A percentile compares a stretch with the other conserved stretches of the same genome.
Evolutionary conservation across 768 basidiomycete species (phyloP).

Genomic region (Lactifluus hygrophoroides): DNA sequence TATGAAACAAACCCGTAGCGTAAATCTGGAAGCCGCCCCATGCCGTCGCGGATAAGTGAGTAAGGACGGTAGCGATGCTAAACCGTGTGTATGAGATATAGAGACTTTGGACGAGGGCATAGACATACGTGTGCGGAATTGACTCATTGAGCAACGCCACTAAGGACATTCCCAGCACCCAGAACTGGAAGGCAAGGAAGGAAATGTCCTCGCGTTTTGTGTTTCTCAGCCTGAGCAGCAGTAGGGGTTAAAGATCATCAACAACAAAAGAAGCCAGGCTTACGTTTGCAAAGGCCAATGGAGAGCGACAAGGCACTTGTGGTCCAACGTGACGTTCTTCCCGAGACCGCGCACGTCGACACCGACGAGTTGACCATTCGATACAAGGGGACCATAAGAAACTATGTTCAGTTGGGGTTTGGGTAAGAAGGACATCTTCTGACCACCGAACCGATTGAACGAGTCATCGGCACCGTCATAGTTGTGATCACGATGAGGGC

Average conservation of each 20-base stretch:
- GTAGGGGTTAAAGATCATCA: conserved; percentile 8
- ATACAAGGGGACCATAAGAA: too few relatives aligned
- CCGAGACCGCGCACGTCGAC: conserved; percentile 32
- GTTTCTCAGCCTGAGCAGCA: conserved; percentile 44
- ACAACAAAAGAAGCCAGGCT: conserved; percentile 21
- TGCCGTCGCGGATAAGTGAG: conserved; percentile 61
- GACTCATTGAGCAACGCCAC: conserved; percentile 69
- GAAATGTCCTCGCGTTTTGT: conserved; percentile 72
- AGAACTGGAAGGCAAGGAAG: conserved; percentile 71
- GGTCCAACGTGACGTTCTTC: conserved; percentile 33
- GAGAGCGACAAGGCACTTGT: conserved; percentile 48
- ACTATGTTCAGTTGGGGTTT: neutral
- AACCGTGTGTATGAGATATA: neutral
- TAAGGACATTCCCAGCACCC: conserved; percentile 71
- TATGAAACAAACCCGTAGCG: conserved; percentile 50
- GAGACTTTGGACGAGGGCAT: neutral
- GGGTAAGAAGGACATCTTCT: neutral
- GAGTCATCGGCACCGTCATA: neutral
- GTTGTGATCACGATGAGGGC: too few relatives aligned
- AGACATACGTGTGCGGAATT: conserved; percentile 56
- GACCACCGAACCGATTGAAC: too few relatives aligned
- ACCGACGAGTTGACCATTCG: too few relatives aligned
- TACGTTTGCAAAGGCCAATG: conserved; percentile 67
- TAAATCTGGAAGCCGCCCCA: conserved; percentile 66
- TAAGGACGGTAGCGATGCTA: conserved; percentile 57